phyloP scores from a whole-genome alignment of 1,139 yeast species.

The Blastobotrys ciferrii region DNA sequence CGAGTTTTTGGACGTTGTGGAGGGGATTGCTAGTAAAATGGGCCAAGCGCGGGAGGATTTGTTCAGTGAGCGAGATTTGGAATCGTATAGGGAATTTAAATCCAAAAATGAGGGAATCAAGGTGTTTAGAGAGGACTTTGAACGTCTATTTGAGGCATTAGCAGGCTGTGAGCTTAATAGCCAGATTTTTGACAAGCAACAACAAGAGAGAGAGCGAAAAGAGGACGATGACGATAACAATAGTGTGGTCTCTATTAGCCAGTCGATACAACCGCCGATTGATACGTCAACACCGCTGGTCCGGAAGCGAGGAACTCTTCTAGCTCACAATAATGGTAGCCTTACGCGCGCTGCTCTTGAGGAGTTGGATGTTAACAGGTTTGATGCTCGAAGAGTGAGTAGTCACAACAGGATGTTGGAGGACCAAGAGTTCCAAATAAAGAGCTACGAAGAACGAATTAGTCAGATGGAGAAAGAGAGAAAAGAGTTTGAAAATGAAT shows the following conservation, averaged over 20 bases:
- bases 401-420: not conserved
- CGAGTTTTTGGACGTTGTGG: constrained; percentile 12
- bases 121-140: constrained; percentile 12
- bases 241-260: constrained; percentile 1
- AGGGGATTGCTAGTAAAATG: constrained; percentile 11
- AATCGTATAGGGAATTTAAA: constrained; percentile 1
- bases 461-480: constrained; percentile 17
- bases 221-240: not conserved
- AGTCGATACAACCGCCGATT: not conserved
- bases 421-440: constrained; percentile 20
- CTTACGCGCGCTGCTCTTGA: not conserved
- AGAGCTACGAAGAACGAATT: constrained; percentile 19
- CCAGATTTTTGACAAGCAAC: constrained; percentile 4
- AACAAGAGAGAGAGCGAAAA: no score
- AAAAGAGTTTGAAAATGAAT: constrained; percentile 13
- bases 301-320: not conserved
- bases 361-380: not conserved
- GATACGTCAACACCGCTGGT: constrained; percentile 11
- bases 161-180: constrained; percentile 15
- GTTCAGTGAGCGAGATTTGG: constrained; percentile 7
- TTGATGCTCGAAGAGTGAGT: not conserved
- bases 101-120: constrained; percentile 4
- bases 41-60: constrained; percentile 7
- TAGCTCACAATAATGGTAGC: not conserved
- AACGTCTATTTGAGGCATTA: constrained; percentile 9